A percentile compares a stretch with the other conserved stretches of the same genome.
Evolutionary conservation across 2,329 filamentous ascomycete genomes (phyloP).

Genomic region (Paracamarosporium sp.): DNA sequence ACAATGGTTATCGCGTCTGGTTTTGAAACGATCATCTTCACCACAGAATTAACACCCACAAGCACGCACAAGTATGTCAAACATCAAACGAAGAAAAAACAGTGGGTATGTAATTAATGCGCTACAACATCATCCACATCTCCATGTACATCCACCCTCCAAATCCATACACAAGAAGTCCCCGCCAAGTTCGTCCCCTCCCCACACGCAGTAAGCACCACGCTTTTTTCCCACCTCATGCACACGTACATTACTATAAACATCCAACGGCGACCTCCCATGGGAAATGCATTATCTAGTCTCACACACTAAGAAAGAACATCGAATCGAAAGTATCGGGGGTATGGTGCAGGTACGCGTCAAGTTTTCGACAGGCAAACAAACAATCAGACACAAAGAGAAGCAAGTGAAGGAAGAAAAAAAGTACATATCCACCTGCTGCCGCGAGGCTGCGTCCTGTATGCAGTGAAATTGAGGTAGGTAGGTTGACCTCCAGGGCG

Average conservation of each 20-base stretch:
- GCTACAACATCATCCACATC: neutral
- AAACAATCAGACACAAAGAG: neutral
- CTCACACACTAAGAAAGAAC: neutral
- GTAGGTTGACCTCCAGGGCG: conserved; percentile 14
- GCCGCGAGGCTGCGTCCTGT: conserved; percentile 1
- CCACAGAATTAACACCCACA: too few relatives aligned
- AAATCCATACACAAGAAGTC: neutral
- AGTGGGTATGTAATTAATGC: conserved; percentile 4
- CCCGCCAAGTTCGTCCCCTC: neutral
- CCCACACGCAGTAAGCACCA: neutral
- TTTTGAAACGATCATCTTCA: too few relatives aligned
- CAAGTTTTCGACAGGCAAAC: too few relatives aligned
- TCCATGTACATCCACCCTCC: neutral
- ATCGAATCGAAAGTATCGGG: conserved; percentile 4
- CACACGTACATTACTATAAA: conserved; percentile 3
- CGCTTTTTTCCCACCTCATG: neutral
- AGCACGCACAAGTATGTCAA: too few relatives aligned
- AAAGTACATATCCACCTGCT: neutral
- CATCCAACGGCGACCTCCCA: neutral
- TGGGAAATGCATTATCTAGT: conserved; percentile 4
- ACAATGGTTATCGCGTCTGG: too few relatives aligned
- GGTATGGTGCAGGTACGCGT: conserved; percentile 8
- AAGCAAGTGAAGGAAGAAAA: neutral
- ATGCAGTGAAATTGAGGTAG: conserved; percentile 12
- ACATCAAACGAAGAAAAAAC: neutral